phyloP scores from a whole-genome alignment of 2,329 filamentous ascomycete genomes.

The Diplocarpon rosae region DNA sequence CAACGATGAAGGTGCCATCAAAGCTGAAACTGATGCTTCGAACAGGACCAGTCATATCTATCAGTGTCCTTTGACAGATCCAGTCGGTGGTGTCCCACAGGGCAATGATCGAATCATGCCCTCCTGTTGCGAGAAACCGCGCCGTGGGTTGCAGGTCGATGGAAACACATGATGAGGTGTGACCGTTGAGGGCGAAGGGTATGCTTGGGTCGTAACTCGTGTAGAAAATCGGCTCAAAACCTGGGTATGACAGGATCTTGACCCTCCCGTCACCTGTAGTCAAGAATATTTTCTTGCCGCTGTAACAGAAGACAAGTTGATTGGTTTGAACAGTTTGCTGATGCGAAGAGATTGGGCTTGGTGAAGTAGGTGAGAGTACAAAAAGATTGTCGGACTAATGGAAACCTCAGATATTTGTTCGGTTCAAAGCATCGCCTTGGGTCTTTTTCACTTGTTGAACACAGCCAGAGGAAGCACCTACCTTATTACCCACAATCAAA shows the following conservation, averaged over 20 bases:
- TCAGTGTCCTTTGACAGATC: conserved; percentile 63
- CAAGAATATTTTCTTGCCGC: conserved; percentile 57
- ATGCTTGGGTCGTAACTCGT: conserved; percentile 36
- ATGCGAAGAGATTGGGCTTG: conserved; percentile 44
- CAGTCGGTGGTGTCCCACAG: conserved; percentile 71
- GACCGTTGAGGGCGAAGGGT: conserved; percentile 53
- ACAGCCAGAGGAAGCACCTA: conserved; percentile 32
- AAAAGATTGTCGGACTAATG: conserved; percentile 41
- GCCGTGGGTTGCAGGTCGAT: conserved; percentile 61
- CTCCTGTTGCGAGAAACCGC: conserved; percentile 62
- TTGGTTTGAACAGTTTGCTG: conserved; percentile 57
- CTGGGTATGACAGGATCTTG: conserved; percentile 58
- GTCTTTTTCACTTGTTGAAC: background rate
- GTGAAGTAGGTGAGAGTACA: conserved; percentile 48
- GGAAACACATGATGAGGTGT: conserved; percentile 61
- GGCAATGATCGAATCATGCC: conserved; percentile 62
- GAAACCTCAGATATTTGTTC: too few relatives aligned
- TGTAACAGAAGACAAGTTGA: conserved; percentile 64
- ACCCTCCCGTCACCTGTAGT: conserved; percentile 62
- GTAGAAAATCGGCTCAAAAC: conserved; percentile 43
- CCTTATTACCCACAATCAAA: conserved; percentile 64
- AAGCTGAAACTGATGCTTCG: conserved; percentile 64
- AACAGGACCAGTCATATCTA: conserved; percentile 57
- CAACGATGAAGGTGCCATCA: conserved; percentile 64
- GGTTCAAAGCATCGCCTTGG: background rate